Percentiles rank a stretch among this genome's conserved stretches.
Evolutionary conservation across 1,284 basidiomycete genomes (phyloP).

Genomic region (Ceratobasidium sp.): DNA sequence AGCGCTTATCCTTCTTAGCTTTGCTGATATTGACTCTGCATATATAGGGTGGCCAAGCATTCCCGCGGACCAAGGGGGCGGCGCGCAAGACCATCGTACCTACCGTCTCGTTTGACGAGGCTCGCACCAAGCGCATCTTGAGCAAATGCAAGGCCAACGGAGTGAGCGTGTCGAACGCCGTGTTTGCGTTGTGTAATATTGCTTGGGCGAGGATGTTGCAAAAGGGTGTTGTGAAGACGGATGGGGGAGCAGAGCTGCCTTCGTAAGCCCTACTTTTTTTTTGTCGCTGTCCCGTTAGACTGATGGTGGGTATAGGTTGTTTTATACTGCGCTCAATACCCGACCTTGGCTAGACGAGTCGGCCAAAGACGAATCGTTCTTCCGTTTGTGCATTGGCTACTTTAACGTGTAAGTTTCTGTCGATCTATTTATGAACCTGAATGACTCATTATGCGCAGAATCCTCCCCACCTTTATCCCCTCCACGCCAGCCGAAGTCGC

Average conservation of each 20-base stretch:
- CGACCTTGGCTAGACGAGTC: conserved; percentile 68
- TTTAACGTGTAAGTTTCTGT: conserved; percentile 68
- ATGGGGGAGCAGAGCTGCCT: conserved; percentile 62
- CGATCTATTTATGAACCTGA: not conserved
- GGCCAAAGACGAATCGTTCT: conserved; percentile 62
- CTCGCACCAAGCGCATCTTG: conserved; percentile 69
- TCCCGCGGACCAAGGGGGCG: conserved; percentile 61
- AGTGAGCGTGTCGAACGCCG: conserved; percentile 78
- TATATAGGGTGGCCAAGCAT: conserved; percentile 67
- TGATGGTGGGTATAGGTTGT: conserved; percentile 63
- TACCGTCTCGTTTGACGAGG: conserved; percentile 68
- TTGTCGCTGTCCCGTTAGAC: not conserved
- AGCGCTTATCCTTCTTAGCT: not conserved
- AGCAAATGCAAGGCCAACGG: conserved; percentile 74
- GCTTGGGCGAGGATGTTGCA: conserved; percentile 71
- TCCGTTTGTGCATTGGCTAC: conserved; percentile 82
- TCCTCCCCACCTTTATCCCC: conserved; percentile 77
- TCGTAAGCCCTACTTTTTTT: conserved; percentile 58
- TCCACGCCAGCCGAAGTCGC: conserved; percentile 51
- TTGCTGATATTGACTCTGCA: not conserved
- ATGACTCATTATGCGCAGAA: conserved; percentile 44
- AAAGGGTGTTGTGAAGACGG: conserved; percentile 53
- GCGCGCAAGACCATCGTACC: conserved; percentile 73
- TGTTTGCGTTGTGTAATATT: conserved; percentile 80
- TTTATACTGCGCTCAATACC: conserved; percentile 84